Evolutionary conservation across 2,329 filamentous ascomycete species (phyloP).

Genomic region (Phialophora verrucosa): DNA sequence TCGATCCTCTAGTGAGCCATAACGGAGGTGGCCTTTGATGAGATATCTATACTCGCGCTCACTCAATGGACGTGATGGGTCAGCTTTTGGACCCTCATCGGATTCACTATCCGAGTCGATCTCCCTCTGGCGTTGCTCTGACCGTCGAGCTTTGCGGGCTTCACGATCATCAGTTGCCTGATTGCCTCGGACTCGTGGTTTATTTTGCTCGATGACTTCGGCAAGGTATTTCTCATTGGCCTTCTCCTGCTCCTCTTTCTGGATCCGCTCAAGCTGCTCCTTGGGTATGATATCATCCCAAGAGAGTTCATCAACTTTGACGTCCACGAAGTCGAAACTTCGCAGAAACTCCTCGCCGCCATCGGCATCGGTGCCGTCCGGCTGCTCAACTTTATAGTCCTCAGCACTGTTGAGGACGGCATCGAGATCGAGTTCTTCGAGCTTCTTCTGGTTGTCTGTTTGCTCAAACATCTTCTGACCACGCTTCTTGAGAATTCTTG

Average conservation of each 20-base stretch:
- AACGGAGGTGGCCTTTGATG: conserved; percentile 87
- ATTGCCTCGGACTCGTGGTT: conserved; percentile 75
- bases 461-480: conserved; percentile 99
- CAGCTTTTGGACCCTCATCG: conserved; percentile 66
- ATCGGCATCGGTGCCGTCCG: conserved; percentile 91
- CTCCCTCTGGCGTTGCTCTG: conserved; percentile 67
- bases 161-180: conserved; percentile 58
- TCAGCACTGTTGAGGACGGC: conserved; percentile 96
- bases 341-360: conserved; percentile 96
- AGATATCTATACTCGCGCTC: conserved; percentile 94
- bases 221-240: conserved; percentile 82
- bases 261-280: conserved; percentile 86
- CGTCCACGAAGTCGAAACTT: conserved; percentile 90
- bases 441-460: conserved; percentile 91
- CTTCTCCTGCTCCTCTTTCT: conserved; percentile 83
- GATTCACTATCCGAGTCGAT: conserved; percentile 74
- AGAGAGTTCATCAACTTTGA: conserved; percentile 89
- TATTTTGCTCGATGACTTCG: conserved; percentile 81
- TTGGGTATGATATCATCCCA: conserved; percentile 99
- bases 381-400: conserved; percentile 93
- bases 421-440: conserved; percentile 97
- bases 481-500: conserved; percentile 92
- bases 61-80: conserved; percentile 86
- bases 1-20: conserved; percentile 86
- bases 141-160: conserved; percentile 71